A percentile compares a stretch with the other conserved stretches of the same genome.
These are phyloP conservation scores for Mercurialis annua DNA, from an alignment of 345 rosid genomes.

Conservation along the genomic window DNA sequence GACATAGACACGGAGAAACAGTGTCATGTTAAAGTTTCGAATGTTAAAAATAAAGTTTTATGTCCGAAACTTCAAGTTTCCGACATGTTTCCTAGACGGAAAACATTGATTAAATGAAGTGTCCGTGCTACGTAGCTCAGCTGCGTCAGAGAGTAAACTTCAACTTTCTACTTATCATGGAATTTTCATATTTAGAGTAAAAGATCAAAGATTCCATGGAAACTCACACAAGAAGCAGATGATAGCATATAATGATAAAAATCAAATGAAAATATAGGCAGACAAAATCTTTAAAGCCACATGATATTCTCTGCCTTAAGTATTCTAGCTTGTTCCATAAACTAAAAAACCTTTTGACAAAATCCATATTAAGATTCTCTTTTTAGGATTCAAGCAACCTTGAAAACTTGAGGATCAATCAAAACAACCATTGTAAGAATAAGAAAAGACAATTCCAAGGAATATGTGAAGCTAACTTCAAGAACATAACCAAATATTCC, in stretches of 20 bases:
- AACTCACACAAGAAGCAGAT: neutral
- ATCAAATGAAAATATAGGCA: neutral
- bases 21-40: too few species aligned
- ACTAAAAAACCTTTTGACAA: neutral
- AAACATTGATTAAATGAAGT: too few species aligned
- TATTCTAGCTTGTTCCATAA: neutral
- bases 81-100: too few species aligned
- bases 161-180: neutral
- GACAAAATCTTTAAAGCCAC: neutral
- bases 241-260: neutral
- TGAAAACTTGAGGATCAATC: neutral
- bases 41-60: too few species aligned
- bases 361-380: neutral
- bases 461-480: slow-evolving; percentile 1
- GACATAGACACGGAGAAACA: too few species aligned
- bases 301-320: neutral
- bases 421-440: neutral
- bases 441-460: neutral
- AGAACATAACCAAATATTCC: too few species aligned
- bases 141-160: too few species aligned
- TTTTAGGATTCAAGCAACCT: neutral
- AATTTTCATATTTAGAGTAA: too few species aligned
- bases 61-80: too few species aligned
- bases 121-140: too few species aligned
- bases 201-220: neutral